Conservation (phyloP, 768 basidiomycete species). For the Mycena floridula region DNA sequence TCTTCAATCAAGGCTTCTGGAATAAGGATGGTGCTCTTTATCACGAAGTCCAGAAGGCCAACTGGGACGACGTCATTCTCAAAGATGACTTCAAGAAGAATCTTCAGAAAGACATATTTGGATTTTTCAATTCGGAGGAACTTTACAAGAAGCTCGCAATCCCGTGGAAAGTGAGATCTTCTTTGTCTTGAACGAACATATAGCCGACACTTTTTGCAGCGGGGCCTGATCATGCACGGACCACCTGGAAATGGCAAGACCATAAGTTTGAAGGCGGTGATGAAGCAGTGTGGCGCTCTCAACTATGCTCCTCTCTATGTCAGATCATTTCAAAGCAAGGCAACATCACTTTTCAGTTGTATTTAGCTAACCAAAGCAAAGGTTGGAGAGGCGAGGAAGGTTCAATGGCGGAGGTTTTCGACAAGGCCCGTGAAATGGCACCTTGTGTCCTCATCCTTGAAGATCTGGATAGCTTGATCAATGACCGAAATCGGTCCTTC, state of each 20-base stretch:
- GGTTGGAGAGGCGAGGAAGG: conserved; percentile 58
- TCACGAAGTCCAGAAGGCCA: conserved; percentile 53
- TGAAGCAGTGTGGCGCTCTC: conserved; percentile 61
- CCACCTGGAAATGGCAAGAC: conserved; percentile 88
- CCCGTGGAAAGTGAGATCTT: conserved; percentile 66
- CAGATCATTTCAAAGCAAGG: conserved; percentile 68
- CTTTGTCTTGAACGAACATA: background rate
- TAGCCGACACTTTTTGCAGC: conserved; percentile 29
- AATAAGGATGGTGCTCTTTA: conserved; percentile 55
- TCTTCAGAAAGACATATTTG: conserved; percentile 68
- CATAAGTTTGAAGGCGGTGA: conserved; percentile 76
- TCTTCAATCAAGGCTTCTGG: conserved; percentile 72
- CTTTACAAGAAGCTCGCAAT: conserved; percentile 71
- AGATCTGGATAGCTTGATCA: conserved; percentile 73
- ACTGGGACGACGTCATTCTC: conserved; percentile 73
- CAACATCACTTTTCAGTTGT: background rate
- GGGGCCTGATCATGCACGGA: conserved; percentile 78
- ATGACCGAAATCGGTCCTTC: conserved; percentile 72
- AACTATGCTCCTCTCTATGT: conserved; percentile 74
- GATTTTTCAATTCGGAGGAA: conserved; percentile 72
- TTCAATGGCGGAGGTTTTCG: conserved; percentile 63
- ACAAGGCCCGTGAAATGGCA: conserved; percentile 61
- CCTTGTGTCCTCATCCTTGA: conserved; percentile 62
- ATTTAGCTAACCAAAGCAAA: conserved; percentile 15
- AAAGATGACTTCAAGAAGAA: conserved; percentile 61